Evolutionary conservation across 2,329 filamentous ascomycete species (phyloP).

Genomic region (Apiospora pterosperma): DNA sequence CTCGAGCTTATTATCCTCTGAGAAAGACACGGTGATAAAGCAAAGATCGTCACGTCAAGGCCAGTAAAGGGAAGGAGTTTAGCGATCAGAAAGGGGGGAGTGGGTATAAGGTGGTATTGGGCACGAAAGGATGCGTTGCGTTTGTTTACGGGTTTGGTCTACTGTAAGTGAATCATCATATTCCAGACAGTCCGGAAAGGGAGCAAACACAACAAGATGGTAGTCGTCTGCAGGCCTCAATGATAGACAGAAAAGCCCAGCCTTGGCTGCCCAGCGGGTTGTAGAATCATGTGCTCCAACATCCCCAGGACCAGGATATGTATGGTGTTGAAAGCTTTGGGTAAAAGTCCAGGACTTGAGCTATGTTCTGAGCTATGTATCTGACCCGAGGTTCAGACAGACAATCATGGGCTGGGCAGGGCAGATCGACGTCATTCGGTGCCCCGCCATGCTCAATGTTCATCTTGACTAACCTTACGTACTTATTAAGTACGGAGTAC

Average conservation of each 20-base stretch:
- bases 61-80: neutral
- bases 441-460: neutral
- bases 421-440: neutral
- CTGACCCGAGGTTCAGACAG: neutral
- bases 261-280: neutral
- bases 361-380: neutral
- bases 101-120: neutral
- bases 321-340: neutral
- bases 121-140: neutral
- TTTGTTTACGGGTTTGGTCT: neutral
- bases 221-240: neutral
- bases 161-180: neutral
- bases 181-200: neutral
- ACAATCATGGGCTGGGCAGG: neutral
- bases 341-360: neutral
- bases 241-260: neutral
- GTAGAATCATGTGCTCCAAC: too few relatives aligned
- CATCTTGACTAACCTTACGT: neutral
- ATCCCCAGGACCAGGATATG: neutral
- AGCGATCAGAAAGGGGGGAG: neutral
- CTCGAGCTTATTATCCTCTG: slow-evolving; percentile 5
- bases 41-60: neutral
- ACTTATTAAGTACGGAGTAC: too few relatives aligned
- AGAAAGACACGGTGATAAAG: neutral
- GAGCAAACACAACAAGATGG: neutral